A percentile compares a stretch with the other conserved stretches of the same genome.
phyloP scores from a whole-genome alignment of 352 stramenopile species.

The Phytophthora tentaculata region DNA sequence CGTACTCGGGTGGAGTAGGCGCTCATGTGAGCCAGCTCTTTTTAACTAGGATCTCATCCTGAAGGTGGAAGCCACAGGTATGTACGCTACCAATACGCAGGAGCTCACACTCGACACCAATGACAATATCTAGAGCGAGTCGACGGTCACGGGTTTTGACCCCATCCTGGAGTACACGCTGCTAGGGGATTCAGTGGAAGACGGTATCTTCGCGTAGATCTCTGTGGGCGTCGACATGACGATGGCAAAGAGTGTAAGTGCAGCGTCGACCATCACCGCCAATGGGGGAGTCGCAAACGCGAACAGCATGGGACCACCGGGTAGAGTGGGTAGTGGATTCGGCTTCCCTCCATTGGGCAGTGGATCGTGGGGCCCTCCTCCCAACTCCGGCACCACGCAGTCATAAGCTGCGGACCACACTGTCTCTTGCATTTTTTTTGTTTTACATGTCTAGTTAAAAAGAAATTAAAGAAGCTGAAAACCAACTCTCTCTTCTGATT shows the following conservation, averaged over 20 bases:
- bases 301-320: conserved; percentile 20
- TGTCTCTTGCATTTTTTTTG: neutral
- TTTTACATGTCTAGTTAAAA: too few relatives aligned
- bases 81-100: conserved; percentile 32
- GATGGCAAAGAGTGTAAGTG: conserved; percentile 26
- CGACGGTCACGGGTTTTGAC: conserved; percentile 20
- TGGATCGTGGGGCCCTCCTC: conserved; percentile 18
- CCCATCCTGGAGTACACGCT: conserved; percentile 32
- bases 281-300: conserved; percentile 29
- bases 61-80: conserved; percentile 25
- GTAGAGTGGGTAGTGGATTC: too few relatives aligned
- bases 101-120: conserved; percentile 25
- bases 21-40: conserved; percentile 31
- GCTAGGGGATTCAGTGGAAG: conserved; percentile 22
- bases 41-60: conserved; percentile 36
- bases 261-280: conserved; percentile 34
- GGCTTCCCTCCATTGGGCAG: too few relatives aligned
- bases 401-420: conserved; percentile 8
- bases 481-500: neutral
- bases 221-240: conserved; percentile 39
- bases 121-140: conserved; percentile 31
- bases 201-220: conserved; percentile 38
- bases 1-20: conserved; percentile 28
- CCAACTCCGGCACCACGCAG: conserved; percentile 11
- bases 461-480: too few relatives aligned